phyloP scores from a whole-genome alignment of 2,329 filamentous ascomycete genomes.

The Phoma sp. region DNA sequence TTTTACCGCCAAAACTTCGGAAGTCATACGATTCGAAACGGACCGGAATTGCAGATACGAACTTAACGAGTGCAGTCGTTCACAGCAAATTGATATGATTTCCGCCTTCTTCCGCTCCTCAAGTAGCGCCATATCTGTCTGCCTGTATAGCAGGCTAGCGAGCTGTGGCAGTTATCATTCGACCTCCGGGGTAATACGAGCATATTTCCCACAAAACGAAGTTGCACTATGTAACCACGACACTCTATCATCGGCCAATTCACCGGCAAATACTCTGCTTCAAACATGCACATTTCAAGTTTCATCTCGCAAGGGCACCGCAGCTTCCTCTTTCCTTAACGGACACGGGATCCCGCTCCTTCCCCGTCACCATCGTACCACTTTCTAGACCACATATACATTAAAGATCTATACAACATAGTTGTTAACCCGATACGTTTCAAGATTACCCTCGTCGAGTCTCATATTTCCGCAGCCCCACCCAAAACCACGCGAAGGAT shows the following conservation, averaged over 20 bases:
- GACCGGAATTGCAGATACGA: too few relatives aligned
- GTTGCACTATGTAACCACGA: neutral
- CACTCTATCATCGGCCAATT: neutral
- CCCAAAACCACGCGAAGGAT: slow-evolving; percentile 3
- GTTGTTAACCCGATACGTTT: slow-evolving; percentile 7
- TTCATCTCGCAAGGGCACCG: neutral
- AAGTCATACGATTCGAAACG: too few relatives aligned
- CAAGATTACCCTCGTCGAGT: neutral
- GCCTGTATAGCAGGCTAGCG: too few relatives aligned
- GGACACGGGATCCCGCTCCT: neutral
- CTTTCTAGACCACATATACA: neutral
- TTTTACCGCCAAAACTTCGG: too few relatives aligned
- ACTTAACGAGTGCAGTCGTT: too few relatives aligned
- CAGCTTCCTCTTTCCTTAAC: neutral
- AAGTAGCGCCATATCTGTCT: too few relatives aligned
- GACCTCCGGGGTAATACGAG: too few relatives aligned
- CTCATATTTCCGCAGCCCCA: slow-evolving; percentile 5
- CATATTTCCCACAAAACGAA: neutral
- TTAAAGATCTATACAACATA: neutral
- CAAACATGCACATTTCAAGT: neutral
- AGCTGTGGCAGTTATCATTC: too few relatives aligned
- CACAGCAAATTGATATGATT: too few relatives aligned
- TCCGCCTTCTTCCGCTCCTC: too few relatives aligned
- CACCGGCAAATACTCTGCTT: neutral
- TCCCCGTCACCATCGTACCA: neutral